These are phyloP conservation scores for Mrakiaceae sp. DNA, from an alignment of 1,284 basidiomycete genomes.

Conservation along the genomic window DNA sequence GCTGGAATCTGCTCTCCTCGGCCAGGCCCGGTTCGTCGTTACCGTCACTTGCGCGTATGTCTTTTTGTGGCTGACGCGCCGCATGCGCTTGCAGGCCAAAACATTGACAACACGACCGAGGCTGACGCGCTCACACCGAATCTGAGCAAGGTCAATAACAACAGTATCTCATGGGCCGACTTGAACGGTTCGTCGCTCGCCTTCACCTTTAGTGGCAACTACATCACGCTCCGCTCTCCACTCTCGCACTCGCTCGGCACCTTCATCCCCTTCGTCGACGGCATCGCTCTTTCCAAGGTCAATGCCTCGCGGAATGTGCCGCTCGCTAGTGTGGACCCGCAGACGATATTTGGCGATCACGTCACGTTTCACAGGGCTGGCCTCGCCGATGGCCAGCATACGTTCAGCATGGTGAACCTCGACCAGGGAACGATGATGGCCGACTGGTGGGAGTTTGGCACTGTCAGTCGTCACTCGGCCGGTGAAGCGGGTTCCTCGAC, in stretches of 20 bases:
- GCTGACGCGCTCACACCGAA: too few species aligned
- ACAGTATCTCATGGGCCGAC: too few species aligned
- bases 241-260: slow-evolving; percentile 1
- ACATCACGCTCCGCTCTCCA: not conserved
- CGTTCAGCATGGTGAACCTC: slow-evolving; percentile 1
- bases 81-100: too few species aligned
- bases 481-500: too few species aligned
- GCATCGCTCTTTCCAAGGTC: not conserved
- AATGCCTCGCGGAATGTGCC: slow-evolving; percentile 2
- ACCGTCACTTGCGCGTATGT: too few species aligned
- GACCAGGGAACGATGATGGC: slow-evolving; percentile 5
- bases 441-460: slow-evolving; percentile 2
- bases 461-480: not conserved
- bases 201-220: slow-evolving; percentile 6
- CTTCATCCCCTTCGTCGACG: slow-evolving; percentile 6
- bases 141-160: too few species aligned
- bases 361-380: slow-evolving; percentile 3
- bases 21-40: too few species aligned
- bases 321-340: too few species aligned
- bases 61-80: too few species aligned
- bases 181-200: slow-evolving; percentile 5
- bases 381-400: not conserved
- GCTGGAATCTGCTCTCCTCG: too few species aligned
- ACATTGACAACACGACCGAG: too few species aligned
- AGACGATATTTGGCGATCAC: too few species aligned